A percentile compares a stretch with the other conserved stretches of the same genome.
Conservation (phyloP, 225 moss, liverwort and hornwort species). For the Ulota crispa region DNA sequence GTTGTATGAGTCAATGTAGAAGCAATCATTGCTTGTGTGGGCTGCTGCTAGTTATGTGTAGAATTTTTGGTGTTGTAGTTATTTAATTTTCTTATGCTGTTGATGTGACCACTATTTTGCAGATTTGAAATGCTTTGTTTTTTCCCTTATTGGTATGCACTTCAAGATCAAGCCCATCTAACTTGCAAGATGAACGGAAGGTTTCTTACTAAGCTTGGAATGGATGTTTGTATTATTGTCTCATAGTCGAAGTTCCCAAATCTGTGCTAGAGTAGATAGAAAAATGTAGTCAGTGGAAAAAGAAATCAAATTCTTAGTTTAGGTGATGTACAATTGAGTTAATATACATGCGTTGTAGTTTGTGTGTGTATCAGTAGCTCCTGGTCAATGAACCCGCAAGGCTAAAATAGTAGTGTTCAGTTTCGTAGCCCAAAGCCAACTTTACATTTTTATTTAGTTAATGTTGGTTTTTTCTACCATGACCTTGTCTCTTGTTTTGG, state of each 20-base stretch:
- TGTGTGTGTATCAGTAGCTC: constrained; percentile 11
- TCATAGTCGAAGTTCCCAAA: background rate
- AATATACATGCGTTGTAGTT: constrained; percentile 10
- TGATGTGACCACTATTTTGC: constrained; percentile 22
- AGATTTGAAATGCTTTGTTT: constrained; percentile 91
- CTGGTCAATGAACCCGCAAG: background rate
- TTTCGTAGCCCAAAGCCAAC: background rate
- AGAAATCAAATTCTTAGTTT: background rate
- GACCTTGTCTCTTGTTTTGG: constrained; percentile 9
- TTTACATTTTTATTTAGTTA: background rate
- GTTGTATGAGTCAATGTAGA: background rate
- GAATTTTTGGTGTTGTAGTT: background rate
- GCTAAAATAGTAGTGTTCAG: background rate
- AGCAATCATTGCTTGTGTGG: background rate
- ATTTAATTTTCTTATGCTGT: background rate
- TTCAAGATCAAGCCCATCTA: constrained; percentile 71
- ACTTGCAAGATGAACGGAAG: background rate
- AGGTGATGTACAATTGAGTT: constrained; percentile 15
- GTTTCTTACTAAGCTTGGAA: background rate
- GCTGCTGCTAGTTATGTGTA: background rate
- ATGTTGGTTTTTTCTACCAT: background rate
- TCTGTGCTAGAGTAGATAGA: background rate
- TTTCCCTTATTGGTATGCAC: constrained; percentile 80
- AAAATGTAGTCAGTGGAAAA: constrained; percentile 8
- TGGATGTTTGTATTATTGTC: background rate